Evolutionary conservation across 805 yeast genomes (phyloP), one percentile per base, ranked within the genome.

Genomic region (Clavispora vitiphila): DNA sequence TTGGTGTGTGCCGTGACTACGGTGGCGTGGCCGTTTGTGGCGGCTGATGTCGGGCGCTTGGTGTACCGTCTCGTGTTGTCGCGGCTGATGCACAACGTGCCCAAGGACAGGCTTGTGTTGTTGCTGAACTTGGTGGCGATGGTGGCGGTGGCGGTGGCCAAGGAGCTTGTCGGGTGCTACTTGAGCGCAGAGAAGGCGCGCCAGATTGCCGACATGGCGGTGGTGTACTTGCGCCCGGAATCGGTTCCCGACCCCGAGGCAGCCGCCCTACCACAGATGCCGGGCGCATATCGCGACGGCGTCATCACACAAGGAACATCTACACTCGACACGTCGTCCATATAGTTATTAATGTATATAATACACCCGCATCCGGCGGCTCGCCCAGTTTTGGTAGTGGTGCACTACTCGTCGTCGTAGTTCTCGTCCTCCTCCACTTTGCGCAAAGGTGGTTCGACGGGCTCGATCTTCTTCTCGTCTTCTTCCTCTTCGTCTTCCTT

Each of bases 361-460:
- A 16, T 29, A 29, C 32, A 29, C 16, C 32, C 32, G 32, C 32
- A 9, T 29, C 32, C 32, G n/a, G 32, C 32, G 32, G 32, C 26
- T 16, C 32, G 10, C 32, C 32, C 32, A 29, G 16, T 26, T 29
- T 29, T 29, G n/a, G 20, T 29, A 34, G 22, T 29, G 32, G n/a
- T 24, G 26, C 19, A 29, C 48, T 51, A 61, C 39, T 69, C 72
- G 39, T 69, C 75, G 44, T 69, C 75, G 50, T 70, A 70, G 49
- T 70, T 61, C 50, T 69, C 75, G 44, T 70, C 75, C 48, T 70
- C 75, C 31, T 69, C 72, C 21, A 70, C 69, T 37, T 63, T 64
- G 45, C 75, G 58, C 64, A 69, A 55, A 12, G 75, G 75, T 21
- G 75, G 73, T 42, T 69, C 75, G 12, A 61, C 64, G 1, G 61